Conservation (phyloP, 371 early-diverging fungal genomes). For the Fennellomyces sp. region DNA sequence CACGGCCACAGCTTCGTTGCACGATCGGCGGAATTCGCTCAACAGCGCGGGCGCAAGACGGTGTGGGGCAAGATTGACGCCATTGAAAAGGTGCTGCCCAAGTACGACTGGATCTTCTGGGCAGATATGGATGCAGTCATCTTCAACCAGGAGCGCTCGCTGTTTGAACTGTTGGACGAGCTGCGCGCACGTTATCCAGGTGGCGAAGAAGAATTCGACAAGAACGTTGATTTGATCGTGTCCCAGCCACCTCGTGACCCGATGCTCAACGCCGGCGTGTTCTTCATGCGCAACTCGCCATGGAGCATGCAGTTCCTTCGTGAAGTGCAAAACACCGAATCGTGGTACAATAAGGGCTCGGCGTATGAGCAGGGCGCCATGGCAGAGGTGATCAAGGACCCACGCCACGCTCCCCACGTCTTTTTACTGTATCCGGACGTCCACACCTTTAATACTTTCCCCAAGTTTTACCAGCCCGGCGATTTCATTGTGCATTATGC, state of each 20-base stretch:
- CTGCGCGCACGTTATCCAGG: conserved; percentile 27
- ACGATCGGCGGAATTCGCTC: conserved; percentile 62
- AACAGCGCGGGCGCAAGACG: conserved; percentile 51
- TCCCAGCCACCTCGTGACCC: conserved; percentile 46
- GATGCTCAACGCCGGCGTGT: conserved; percentile 67
- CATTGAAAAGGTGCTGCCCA: conserved; percentile 62
- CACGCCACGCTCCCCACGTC: conserved; percentile 30
- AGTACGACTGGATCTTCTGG: conserved; percentile 73
- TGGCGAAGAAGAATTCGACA: conserved; percentile 27
- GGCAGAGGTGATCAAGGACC: conserved; percentile 56
- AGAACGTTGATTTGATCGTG: conserved; percentile 52
- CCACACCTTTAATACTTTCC: conserved; percentile 67
- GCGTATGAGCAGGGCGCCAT: conserved; percentile 68
- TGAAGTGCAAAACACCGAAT: conserved; percentile 46
- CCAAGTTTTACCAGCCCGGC: conserved; percentile 48
- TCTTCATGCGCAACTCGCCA: conserved; percentile 62
- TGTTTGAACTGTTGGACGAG: conserved; percentile 41
- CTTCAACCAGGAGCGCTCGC: conserved; percentile 44
- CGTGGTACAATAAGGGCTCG: conserved; percentile 49
- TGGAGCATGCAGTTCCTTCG: conserved; percentile 60
- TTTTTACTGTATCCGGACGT: conserved; percentile 55
- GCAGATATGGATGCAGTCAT: conserved; percentile 72
- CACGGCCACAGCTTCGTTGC: conserved; percentile 67
- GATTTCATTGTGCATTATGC: conserved; percentile 72
- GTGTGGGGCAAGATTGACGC: conserved; percentile 70